Conservation (phyloP, 2,329 filamentous ascomycete genomes). For the Aspergillus phoenicis region DNA sequence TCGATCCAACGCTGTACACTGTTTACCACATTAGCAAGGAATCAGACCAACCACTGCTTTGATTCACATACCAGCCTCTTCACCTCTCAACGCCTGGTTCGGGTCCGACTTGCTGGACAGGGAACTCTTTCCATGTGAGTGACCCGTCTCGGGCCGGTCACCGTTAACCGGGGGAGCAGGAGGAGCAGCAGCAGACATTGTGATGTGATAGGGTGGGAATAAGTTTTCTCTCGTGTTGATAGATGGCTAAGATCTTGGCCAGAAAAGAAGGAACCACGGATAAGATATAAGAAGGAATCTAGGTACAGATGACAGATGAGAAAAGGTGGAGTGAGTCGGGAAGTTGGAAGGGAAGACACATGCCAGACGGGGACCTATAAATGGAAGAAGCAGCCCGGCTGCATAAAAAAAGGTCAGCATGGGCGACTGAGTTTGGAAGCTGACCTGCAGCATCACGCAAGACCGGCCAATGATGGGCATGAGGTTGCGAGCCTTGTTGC, state of each 20-base stretch:
- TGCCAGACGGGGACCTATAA: neutral
- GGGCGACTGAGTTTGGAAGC: neutral
- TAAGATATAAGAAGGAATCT: neutral
- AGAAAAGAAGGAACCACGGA: neutral
- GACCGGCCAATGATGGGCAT: slow-evolving; percentile 13
- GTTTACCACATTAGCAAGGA: neutral
- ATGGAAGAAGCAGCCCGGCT: neutral
- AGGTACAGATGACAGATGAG: too few relatives aligned
- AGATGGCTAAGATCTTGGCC: neutral
- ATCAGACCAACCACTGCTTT: neutral
- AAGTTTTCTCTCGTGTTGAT: neutral
- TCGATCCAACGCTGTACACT: slow-evolving; percentile 8
- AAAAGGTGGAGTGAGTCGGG: too few relatives aligned
- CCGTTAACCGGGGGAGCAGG: slow-evolving; percentile 7
- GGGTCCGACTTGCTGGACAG: slow-evolving; percentile 82
- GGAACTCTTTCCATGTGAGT: slow-evolving; percentile 16
- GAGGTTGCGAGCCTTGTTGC: neutral
- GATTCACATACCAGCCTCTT: slow-evolving; percentile 72
- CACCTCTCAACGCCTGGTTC: slow-evolving; percentile 78
- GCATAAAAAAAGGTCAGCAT: neutral
- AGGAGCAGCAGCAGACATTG: slow-evolving; percentile 7
- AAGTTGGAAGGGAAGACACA: too few relatives aligned
- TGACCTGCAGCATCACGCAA: slow-evolving; percentile 14
- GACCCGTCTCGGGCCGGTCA: slow-evolving; percentile 20
- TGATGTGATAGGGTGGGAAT: too few relatives aligned